Evolutionary conservation across 225 moss, liverwort and hornwort species (phyloP).

Genomic region (Sphagnum tenellum): DNA sequence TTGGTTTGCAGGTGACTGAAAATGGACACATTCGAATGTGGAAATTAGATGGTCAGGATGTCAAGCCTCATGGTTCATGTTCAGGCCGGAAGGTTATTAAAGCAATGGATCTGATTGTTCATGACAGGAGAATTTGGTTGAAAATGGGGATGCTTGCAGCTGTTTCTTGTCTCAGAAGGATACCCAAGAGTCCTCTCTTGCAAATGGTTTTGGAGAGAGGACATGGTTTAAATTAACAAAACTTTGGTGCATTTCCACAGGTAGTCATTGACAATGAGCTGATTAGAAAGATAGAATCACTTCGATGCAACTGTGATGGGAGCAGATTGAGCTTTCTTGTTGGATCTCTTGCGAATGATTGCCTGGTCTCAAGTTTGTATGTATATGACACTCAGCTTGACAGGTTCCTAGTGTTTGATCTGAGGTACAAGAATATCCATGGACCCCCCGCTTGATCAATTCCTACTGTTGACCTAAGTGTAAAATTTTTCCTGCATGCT

Average conservation of each 20-base stretch:
- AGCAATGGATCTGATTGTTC: too few relatives aligned
- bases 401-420: slow-evolving; percentile 55
- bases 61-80: slow-evolving; percentile 43
- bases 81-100: slow-evolving; percentile 57
- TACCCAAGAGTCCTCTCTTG: too few relatives aligned
- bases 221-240: background rate
- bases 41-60: slow-evolving; percentile 40
- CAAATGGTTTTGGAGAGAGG: background rate
- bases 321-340: slow-evolving; percentile 69
- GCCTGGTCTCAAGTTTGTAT: slow-evolving; percentile 26
- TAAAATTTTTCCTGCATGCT: too few relatives aligned
- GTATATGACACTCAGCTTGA: slow-evolving; percentile 70
- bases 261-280: slow-evolving; percentile 20
- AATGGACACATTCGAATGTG: slow-evolving; percentile 59
- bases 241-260: slow-evolving; percentile 7
- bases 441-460: too few relatives aligned
- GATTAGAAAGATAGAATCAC: slow-evolving; percentile 32
- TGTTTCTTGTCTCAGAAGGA: too few relatives aligned
- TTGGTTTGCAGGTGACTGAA: slow-evolving; percentile 30
- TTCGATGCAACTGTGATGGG: slow-evolving; percentile 68
- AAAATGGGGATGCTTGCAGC: too few relatives aligned
- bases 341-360: slow-evolving; percentile 15
- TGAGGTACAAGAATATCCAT: slow-evolving; percentile 20
- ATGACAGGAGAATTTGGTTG: too few relatives aligned
- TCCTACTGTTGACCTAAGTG: too few relatives aligned